These are phyloP conservation scores for Diaporthe sp. DNA, from an alignment of 2,329 filamentous ascomycete species.

Conservation along the genomic window DNA sequence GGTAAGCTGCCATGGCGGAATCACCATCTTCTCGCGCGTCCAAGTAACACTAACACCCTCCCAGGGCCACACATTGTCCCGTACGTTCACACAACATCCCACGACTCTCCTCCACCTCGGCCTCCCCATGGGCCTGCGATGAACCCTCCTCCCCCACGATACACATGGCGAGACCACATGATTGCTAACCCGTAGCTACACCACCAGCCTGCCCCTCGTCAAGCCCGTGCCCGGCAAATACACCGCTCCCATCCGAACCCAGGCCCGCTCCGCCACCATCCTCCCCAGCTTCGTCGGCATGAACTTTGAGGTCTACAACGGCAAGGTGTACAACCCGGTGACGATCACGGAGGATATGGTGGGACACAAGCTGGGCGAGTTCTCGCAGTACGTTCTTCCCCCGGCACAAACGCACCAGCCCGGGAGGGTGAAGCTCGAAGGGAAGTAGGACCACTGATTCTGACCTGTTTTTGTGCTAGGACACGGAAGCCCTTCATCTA, in stretches of 20 bases:
- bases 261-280: slow-evolving; percentile 89
- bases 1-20: neutral
- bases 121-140: neutral
- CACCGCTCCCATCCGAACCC: slow-evolving; percentile 81
- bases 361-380: slow-evolving; percentile 93
- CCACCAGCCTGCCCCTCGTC: slow-evolving; percentile 71
- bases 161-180: neutral
- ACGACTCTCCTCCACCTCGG: neutral
- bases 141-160: slow-evolving; percentile 22
- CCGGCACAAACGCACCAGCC: too few species aligned
- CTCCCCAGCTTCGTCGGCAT: slow-evolving; percentile 92
- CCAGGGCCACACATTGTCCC: slow-evolving; percentile 75
- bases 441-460: neutral
- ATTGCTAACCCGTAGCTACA: neutral
- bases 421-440: too few species aligned
- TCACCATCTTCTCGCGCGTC: neutral
- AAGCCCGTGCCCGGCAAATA: slow-evolving; percentile 69
- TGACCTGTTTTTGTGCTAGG: slow-evolving; percentile 44
- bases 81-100: slow-evolving; percentile 33
- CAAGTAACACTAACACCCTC: neutral
- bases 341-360: slow-evolving; percentile 96
- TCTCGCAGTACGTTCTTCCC: slow-evolving; percentile 76
- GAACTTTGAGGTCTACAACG: slow-evolving; percentile 91
- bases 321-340: slow-evolving; percentile 86
- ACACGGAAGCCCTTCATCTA: slow-evolving; percentile 70